These are phyloP conservation scores for Chrysanthemum seticuspe DNA, from an alignment of 129 eudicot species.

Conservation along the genomic window DNA sequence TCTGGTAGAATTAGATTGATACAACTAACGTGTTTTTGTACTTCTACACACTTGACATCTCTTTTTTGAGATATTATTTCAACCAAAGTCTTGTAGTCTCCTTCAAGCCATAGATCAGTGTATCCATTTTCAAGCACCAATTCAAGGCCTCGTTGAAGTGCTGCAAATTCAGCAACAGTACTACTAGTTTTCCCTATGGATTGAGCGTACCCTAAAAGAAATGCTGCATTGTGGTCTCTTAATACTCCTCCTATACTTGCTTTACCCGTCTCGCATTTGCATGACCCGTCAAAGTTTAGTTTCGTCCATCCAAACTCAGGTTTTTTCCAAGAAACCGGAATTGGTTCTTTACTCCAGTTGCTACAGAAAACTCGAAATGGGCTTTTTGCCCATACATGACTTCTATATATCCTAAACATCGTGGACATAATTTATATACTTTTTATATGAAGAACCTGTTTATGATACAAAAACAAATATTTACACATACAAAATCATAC, in stretches of 20 bases:
- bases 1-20: constrained; percentile 54
- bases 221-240: constrained; percentile 68
- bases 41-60: constrained; percentile 41
- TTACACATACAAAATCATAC: constrained; percentile 2
- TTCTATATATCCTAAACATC: constrained; percentile 26
- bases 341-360: constrained; percentile 49
- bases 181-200: constrained; percentile 62
- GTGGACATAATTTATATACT: constrained; percentile 22
- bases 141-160: constrained; percentile 82
- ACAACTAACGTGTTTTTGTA: constrained; percentile 39
- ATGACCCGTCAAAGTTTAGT: constrained; percentile 83
- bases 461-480: no score
- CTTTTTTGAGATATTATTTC: constrained; percentile 46
- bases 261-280: constrained; percentile 68
- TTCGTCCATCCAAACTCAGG: constrained; percentile 82
- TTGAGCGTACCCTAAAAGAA: constrained; percentile 81
- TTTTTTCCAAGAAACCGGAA: constrained; percentile 63
- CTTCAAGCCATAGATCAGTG: constrained; percentile 76
- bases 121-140: constrained; percentile 75
- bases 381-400: constrained; percentile 20
- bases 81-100: constrained; percentile 70
- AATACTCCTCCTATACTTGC: constrained; percentile 86
- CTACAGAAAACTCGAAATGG: constrained; percentile 35
- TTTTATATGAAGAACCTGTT: background rate
- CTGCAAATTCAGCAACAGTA: constrained; percentile 65